These are phyloP conservation scores for Rubia yunnanensis DNA, from an alignment of 257 asterid species.

Conservation along the genomic window DNA sequence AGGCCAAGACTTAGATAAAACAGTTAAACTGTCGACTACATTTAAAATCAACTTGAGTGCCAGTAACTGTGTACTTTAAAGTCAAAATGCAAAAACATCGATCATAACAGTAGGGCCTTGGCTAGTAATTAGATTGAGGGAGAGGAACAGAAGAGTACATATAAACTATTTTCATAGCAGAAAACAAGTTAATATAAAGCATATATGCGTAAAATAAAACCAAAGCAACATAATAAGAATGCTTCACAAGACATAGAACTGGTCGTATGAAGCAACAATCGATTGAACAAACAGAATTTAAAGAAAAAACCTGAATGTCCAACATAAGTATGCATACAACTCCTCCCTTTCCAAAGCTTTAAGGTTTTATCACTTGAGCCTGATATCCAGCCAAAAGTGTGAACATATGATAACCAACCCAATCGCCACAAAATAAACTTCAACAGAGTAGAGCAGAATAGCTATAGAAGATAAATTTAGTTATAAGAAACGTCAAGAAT, in stretches of 20 bases:
- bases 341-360: conserved; percentile 90
- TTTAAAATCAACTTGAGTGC: no score
- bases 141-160: no score
- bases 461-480: not conserved
- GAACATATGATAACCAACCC: not conserved
- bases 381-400: conserved; percentile 26
- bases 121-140: not conserved
- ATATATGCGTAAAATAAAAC: not conserved
- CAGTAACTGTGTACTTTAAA: no score
- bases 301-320: conserved; percentile 79
- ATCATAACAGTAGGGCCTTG: not conserved
- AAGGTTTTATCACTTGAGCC: conserved; percentile 91
- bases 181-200: not conserved
- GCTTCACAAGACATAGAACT: not conserved
- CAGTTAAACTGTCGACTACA: not conserved
- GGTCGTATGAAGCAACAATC: not conserved
- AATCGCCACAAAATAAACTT: not conserved
- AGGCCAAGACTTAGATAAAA: not conserved
- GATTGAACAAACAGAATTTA: not conserved
- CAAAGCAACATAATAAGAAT: not conserved
- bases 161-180: no score
- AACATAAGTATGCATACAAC: conserved; percentile 56
- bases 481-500: conserved; percentile 4
- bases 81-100: not conserved
- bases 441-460: not conserved